A percentile compares a stretch with the other conserved stretches of the same genome.
phyloP scores from a whole-genome alignment of 2,329 filamentous ascomycete species.

The Microascus cirrosus region DNA sequence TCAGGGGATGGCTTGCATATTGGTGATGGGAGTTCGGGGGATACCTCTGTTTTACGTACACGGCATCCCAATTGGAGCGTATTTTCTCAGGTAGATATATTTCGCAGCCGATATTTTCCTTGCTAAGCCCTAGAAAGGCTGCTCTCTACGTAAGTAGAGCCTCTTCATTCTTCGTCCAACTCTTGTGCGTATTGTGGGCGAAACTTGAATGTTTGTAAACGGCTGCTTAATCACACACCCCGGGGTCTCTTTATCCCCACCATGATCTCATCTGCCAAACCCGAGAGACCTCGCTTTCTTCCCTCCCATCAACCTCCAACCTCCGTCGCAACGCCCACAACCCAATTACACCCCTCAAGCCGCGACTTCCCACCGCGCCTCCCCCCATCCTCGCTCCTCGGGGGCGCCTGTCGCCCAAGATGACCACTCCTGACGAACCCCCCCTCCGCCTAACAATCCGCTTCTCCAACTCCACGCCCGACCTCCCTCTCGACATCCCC shows the following conservation, averaged over 20 bases:
- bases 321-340: neutral
- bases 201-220: too few relatives aligned
- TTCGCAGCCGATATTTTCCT: too few relatives aligned
- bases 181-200: too few relatives aligned
- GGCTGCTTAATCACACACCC: neutral
- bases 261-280: neutral
- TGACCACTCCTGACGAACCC: conserved; percentile 10
- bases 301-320: neutral
- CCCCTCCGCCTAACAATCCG: conserved; percentile 73
- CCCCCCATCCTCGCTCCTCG: neutral
- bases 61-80: too few relatives aligned
- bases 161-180: too few relatives aligned
- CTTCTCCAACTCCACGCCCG: conserved; percentile 77
- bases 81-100: too few relatives aligned
- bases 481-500: conserved; percentile 68
- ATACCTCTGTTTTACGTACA: too few relatives aligned
- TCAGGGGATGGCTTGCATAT: too few relatives aligned
- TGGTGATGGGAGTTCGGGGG: too few relatives aligned
- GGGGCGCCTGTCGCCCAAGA: neutral
- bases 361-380: neutral
- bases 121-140: too few relatives aligned
- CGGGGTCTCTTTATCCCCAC: neutral
- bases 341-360: neutral
- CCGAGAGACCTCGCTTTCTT: neutral
- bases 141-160: too few relatives aligned